phyloP scores from a whole-genome alignment of 495 filamentous ascomycete species.

The Articulospora tetracladia region DNA sequence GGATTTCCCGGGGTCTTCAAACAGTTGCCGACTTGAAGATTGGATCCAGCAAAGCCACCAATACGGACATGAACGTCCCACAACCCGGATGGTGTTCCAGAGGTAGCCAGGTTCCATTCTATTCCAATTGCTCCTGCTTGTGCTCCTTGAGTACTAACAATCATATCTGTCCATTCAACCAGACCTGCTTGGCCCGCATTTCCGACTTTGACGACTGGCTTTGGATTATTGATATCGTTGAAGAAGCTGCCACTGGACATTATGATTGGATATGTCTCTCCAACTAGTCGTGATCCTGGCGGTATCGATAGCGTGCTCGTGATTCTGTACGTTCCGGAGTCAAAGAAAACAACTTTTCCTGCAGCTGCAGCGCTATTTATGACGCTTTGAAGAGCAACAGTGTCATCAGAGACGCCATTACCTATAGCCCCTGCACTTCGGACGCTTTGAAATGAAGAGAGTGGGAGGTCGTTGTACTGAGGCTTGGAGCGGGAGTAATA shows the following conservation, averaged over 20 bases:
- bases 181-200: conserved; percentile 48
- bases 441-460: conserved; percentile 54
- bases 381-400: conserved; percentile 35
- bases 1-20: conserved; percentile 22
- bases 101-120: conserved; percentile 25
- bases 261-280: conserved; percentile 46
- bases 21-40: conserved; percentile 36
- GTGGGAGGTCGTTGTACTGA: conserved; percentile 48
- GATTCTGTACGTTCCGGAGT: conserved; percentile 46
- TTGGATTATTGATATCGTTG: conserved; percentile 43
- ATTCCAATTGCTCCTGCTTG: conserved; percentile 44
- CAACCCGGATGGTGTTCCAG: conserved; percentile 21
- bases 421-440: conserved; percentile 58
- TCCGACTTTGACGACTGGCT: conserved; percentile 56
- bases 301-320: conserved; percentile 48
- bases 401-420: conserved; percentile 70
- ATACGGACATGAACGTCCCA: conserved; percentile 43
- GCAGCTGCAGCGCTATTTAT: conserved; percentile 39
- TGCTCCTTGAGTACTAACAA: conserved; percentile 42
- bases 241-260: conserved; percentile 46
- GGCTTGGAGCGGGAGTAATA: conserved; percentile 41
- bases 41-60: conserved; percentile 37
- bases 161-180: conserved; percentile 56
- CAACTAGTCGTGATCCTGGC: conserved; percentile 48
- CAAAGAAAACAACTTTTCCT: conserved; percentile 24